phyloP scores from a whole-genome alignment of 352 stramenopile genomes.

The Pythium grandisporangium region DNA sequence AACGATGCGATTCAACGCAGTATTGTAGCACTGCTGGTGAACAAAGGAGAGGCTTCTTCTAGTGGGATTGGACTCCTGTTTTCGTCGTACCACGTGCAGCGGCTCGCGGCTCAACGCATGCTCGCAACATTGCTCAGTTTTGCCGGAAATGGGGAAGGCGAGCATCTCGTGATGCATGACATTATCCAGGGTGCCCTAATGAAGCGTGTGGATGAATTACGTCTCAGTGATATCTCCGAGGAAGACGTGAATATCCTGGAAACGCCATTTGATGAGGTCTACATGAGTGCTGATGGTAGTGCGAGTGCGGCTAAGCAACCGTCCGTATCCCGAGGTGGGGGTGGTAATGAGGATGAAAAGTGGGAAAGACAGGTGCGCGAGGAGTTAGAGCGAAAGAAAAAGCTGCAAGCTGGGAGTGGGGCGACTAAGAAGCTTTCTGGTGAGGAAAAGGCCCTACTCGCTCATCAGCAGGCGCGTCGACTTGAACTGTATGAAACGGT shows the following conservation, averaged over 20 bases:
- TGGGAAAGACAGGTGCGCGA: constrained; percentile 82
- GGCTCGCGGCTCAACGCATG: constrained; percentile 54
- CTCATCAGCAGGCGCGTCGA: constrained; percentile 52
- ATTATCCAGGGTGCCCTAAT: constrained; percentile 53
- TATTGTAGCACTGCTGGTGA: constrained; percentile 35
- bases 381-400: constrained; percentile 70
- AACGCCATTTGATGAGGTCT: constrained; percentile 66
- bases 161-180: constrained; percentile 62
- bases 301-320: constrained; percentile 15
- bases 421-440: constrained; percentile 29
- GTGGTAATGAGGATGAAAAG: constrained; percentile 71
- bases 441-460: constrained; percentile 47
- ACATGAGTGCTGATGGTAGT: constrained; percentile 45
- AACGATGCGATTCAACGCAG: constrained; percentile 50
- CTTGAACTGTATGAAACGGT: constrained; percentile 31
- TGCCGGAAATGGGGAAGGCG: constrained; percentile 68
- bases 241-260: constrained; percentile 52
- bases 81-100: constrained; percentile 31
- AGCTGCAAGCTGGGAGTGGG: constrained; percentile 6
- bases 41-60: constrained; percentile 14
- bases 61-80: constrained; percentile 70
- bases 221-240: constrained; percentile 41
- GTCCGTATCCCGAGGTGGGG: constrained; percentile 14
- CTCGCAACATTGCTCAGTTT: constrained; percentile 70
- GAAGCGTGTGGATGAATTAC: constrained; percentile 33